These are phyloP conservation scores for Pythium monospermum DNA, from an alignment of 352 stramenopile genomes.

Conservation along the genomic window DNA sequence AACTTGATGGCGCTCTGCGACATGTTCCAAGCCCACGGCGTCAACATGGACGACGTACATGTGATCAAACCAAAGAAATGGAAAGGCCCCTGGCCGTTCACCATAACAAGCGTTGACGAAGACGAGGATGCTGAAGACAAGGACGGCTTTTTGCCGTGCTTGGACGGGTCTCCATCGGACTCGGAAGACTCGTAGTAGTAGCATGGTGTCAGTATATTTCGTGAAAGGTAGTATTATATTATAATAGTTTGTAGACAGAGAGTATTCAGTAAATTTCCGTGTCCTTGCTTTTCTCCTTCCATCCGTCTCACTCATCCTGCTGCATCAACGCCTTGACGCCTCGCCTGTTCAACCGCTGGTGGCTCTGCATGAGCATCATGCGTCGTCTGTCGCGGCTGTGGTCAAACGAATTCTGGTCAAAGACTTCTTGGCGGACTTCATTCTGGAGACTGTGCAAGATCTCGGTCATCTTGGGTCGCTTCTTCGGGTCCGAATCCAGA, in stretches of 20 bases:
- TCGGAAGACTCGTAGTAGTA: too few relatives aligned
- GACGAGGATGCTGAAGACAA: too few relatives aligned
- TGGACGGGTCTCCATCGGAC: too few relatives aligned
- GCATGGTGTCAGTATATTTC: too few relatives aligned
- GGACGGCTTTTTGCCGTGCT: too few relatives aligned
- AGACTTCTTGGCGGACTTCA: slow-evolving; percentile 70
- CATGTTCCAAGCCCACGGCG: slow-evolving; percentile 29
- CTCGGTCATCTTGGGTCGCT: slow-evolving; percentile 70
- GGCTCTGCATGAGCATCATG: slow-evolving; percentile 66
- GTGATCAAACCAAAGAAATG: slow-evolving; percentile 74
- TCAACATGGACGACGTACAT: slow-evolving; percentile 36
- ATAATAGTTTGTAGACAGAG: too few relatives aligned
- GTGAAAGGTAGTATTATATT: too few relatives aligned
- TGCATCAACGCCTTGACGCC: slow-evolving; percentile 55
- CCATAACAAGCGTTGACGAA: too few relatives aligned
- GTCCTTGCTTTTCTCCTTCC: too few relatives aligned
- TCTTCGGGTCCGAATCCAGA: slow-evolving; percentile 49
- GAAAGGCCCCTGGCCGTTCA: slow-evolving; percentile 56
- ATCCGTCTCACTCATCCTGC: too few relatives aligned
- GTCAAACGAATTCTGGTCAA: slow-evolving; percentile 63
- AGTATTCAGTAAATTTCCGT: too few relatives aligned
- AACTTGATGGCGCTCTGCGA: slow-evolving; percentile 42
- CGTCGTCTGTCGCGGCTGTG: slow-evolving; percentile 54
- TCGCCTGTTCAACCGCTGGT: slow-evolving; percentile 69
- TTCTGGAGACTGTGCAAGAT: slow-evolving; percentile 69